Evolutionary conservation across 2,329 filamentous ascomycete genomes (phyloP), one percentile per base, ranked within the genome.

Genomic region (Neopestalotiopsis rosae): DNA sequence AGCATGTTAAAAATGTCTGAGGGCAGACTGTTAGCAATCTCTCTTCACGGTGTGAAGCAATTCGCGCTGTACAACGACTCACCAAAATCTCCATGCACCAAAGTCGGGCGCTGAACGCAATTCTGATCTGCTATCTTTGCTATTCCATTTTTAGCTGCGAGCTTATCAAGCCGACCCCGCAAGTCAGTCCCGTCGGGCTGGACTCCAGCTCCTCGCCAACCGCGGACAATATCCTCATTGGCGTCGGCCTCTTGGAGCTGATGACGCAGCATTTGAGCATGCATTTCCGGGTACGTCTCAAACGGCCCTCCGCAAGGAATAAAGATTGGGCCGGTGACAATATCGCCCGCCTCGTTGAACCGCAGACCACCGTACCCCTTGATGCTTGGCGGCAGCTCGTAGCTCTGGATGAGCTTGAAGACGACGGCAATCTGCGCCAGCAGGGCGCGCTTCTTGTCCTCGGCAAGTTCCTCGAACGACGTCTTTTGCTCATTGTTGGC

Each of bases 11-110:
- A 32, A 6, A 57, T 30, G 32, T 65, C 63, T 65, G 14, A 30
- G 17, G 14, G 0, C 59, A 17, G 13, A 62, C 7, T 38, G 2
- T 62, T 28, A 38, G 20, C 28, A 49, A 32, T 45, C 10, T 52
- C 13, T 0, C 4, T 28, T 6, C 14, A 45, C 6, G 2, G 34
- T 24, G 7, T 17, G n/a, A 9, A 3, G n/a, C 2, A 30, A 38
- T 5, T 52, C 42, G n/a, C 0, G 24, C 2, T 24, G 4, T 40
- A 12, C 1, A 34, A 49, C 10, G 20, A 65, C 63, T 34, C 14
- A 57, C 42, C 64, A 17, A 66, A 66, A 42, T 66, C 64, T 20
- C 42, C 64, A 58, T 66, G 64, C 7, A 66, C 64, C 14, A 66
- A 24, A 5, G 64, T 66, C 6, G 28, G 64, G 1, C 45, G 30